Percentiles rank a stretch among this genome's conserved stretches.
These are phyloP conservation scores for Udeniomyces megalosporus DNA, from an alignment of 768 basidiomycete genomes.

Conservation along the genomic window DNA sequence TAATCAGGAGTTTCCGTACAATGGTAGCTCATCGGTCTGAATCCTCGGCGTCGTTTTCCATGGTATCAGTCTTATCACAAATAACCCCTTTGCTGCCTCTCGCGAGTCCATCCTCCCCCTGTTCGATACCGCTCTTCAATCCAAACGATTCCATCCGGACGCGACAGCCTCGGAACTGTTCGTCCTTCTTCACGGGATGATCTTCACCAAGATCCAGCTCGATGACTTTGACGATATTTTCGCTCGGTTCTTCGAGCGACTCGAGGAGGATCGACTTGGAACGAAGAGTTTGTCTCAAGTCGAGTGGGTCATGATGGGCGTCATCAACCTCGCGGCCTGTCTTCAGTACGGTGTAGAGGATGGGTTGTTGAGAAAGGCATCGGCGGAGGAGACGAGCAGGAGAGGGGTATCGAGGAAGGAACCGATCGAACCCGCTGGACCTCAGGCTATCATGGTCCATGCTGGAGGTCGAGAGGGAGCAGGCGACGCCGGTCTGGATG, in stretches of 20 bases:
- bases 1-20: background rate
- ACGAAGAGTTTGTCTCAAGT: slow-evolving; percentile 30
- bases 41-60: background rate
- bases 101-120: slow-evolving; percentile 76
- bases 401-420: background rate
- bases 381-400: slow-evolving; percentile 30
- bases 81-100: slow-evolving; percentile 71
- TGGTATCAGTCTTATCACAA: slow-evolving; percentile 84
- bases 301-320: slow-evolving; percentile 95
- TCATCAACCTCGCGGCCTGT: slow-evolving; percentile 61
- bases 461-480: background rate
- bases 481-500: background rate
- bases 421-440: background rate
- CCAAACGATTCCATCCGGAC: slow-evolving; percentile 59
- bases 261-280: slow-evolving; percentile 45
- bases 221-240: slow-evolving; percentile 75
- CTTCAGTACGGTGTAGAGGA: slow-evolving; percentile 72
- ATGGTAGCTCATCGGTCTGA: background rate
- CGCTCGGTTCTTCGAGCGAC: slow-evolving; percentile 69
- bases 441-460: slow-evolving; percentile 19
- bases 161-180: slow-evolving; percentile 52
- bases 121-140: slow-evolving; percentile 64
- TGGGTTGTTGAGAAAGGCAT: slow-evolving; percentile 50
- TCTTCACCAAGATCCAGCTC: slow-evolving; percentile 86
- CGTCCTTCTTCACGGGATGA: slow-evolving; percentile 84